Conservation (phyloP, 1,139 yeast genomes). For the Yamadazyma dendronema region DNA sequence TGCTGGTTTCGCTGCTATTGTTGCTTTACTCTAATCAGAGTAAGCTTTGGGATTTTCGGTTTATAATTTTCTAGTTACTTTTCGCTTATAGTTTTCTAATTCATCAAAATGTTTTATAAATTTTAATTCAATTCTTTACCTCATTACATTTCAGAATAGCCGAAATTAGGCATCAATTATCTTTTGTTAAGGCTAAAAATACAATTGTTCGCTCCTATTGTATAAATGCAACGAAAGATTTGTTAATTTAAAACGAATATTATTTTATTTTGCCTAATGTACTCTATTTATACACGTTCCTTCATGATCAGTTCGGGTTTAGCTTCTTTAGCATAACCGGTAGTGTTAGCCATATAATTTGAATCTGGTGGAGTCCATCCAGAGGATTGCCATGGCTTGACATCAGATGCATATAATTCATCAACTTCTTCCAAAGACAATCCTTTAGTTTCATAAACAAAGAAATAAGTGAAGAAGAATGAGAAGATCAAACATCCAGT, state of each 20-base stretch:
- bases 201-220: no score
- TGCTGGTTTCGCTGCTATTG: conserved; percentile 16
- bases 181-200: no score
- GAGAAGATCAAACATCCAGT: conserved; percentile 65
- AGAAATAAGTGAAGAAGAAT: conserved; percentile 52
- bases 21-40: conserved; percentile 14
- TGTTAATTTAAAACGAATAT: no score
- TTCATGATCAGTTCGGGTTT: conserved; percentile 18
- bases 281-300: conserved; percentile 3
- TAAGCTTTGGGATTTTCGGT: neutral
- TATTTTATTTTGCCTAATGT: neutral
- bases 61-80: neutral
- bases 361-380: conserved; percentile 41
- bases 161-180: no score
- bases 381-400: conserved; percentile 46
- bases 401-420: conserved; percentile 51
- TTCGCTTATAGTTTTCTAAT: neutral
- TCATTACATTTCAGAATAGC: no score
- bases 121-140: no score
- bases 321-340: conserved; percentile 29
- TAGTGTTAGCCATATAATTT: conserved; percentile 28
- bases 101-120: no score
- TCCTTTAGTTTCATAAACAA: conserved; percentile 66
- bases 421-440: conserved; percentile 67
- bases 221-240: no score